Conservation (phyloP, 805 yeast genomes). For the Debaryomyces maramus region DNA sequence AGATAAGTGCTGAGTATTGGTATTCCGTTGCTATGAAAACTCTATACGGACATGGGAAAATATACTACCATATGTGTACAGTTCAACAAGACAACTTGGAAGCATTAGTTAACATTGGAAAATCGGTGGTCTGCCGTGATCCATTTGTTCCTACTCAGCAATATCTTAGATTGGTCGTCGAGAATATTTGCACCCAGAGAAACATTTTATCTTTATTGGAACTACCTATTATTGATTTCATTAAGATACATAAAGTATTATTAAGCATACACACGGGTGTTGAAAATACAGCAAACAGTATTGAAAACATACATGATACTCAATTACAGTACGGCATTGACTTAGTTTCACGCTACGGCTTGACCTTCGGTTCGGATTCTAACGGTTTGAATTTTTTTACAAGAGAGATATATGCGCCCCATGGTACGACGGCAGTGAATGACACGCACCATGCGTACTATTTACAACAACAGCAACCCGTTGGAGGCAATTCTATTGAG, state of each 20-base stretch:
- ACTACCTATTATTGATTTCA: conserved; percentile 59
- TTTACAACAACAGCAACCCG: conserved; percentile 19
- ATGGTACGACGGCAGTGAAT: conserved; percentile 28
- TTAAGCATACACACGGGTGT: conserved; percentile 48
- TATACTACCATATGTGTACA: conserved; percentile 84
- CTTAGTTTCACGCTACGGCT: conserved; percentile 62
- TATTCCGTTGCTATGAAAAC: conserved; percentile 70
- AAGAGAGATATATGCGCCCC: conserved; percentile 36
- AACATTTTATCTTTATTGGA: conserved; percentile 59
- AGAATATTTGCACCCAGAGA: conserved; percentile 69
- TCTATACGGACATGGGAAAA: conserved; percentile 80
- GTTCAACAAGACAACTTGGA: conserved; percentile 77
- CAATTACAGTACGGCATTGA: conserved; percentile 56
- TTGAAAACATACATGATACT: conserved; percentile 39
- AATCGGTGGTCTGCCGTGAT: conserved; percentile 75
- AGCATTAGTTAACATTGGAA: conserved; percentile 77
- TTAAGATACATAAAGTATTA: conserved; percentile 67
- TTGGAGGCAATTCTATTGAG: conserved; percentile 37
- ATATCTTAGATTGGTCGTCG: conserved; percentile 74
- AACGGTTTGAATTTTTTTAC: conserved; percentile 64
- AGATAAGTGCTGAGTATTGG: conserved; percentile 80
- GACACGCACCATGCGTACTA: conserved; percentile 36
- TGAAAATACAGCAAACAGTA: conserved; percentile 9
- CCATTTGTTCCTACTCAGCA: conserved; percentile 84
- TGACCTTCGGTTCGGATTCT: conserved; percentile 67